phyloP scores from a whole-genome alignment of 495 filamentous ascomycete genomes.

The Penicillium riverlandense region DNA sequence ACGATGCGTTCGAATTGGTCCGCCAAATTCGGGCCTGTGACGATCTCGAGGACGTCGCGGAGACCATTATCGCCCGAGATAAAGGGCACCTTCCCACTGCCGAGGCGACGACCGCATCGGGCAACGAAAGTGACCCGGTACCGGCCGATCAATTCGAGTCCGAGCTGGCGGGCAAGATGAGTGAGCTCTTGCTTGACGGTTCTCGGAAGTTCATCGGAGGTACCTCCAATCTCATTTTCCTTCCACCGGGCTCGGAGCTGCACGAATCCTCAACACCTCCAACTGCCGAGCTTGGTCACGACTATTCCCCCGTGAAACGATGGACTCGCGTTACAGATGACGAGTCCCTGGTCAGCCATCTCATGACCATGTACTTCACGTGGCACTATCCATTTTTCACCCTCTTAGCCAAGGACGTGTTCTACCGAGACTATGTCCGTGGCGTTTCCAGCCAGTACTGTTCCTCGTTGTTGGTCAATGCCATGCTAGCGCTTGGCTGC shows the following conservation, averaged over 20 bases:
- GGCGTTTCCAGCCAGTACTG: constrained; percentile 68
- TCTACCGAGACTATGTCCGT: constrained; percentile 75
- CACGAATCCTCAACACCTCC: constrained; percentile 36
- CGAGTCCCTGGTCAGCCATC: constrained; percentile 69
- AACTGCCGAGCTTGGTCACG: not conserved
- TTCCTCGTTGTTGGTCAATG: constrained; percentile 83
- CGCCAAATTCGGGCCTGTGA: constrained; percentile 87
- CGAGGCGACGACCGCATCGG: constrained; percentile 1
- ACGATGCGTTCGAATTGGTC: constrained; percentile 74
- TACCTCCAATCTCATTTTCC: constrained; percentile 86
- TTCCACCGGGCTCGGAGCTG: constrained; percentile 48
- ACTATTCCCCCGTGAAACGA: constrained; percentile 51
- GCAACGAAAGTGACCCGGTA: not conserved
- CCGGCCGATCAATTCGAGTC: constrained; percentile 64
- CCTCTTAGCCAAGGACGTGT: constrained; percentile 80
- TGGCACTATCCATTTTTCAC: constrained; percentile 99
- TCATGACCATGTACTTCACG: constrained; percentile 95
- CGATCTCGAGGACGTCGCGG: constrained; percentile 82
- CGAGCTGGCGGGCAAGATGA: constrained; percentile 88
- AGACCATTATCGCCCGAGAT: constrained; percentile 60
- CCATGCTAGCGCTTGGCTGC: constrained; percentile 92
- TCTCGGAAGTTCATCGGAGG: constrained; percentile 89
- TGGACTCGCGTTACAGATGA: constrained; percentile 88
- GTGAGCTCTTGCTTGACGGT: constrained; percentile 84
- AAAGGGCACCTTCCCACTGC: constrained; percentile 21